Evolutionary conservation across 2,329 filamentous ascomycete genomes (phyloP).

Genomic region (Arthroderma sp.): DNA sequence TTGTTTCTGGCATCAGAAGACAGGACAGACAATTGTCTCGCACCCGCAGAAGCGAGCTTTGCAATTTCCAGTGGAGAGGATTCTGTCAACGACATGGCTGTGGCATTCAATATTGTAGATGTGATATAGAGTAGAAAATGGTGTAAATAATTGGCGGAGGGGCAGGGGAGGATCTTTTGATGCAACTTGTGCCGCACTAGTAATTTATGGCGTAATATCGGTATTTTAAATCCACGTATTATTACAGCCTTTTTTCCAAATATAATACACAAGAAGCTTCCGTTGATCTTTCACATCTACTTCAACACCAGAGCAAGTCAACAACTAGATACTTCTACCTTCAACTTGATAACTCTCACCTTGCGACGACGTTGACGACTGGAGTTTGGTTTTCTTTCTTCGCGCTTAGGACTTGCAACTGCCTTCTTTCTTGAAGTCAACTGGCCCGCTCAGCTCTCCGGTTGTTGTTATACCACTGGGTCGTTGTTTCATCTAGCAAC

Average conservation of each 20-base stretch:
- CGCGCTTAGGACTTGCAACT: neutral
- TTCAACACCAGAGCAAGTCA: neutral
- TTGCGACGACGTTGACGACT: constrained; percentile 3
- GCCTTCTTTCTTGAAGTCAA: neutral
- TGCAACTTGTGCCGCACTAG: neutral
- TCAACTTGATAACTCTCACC: neutral
- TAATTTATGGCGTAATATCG: neutral
- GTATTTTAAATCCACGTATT: neutral
- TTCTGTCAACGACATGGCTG: constrained; percentile 74
- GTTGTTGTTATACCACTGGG: neutral
- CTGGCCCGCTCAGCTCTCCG: neutral
- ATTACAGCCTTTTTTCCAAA: neutral
- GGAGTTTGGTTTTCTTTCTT: neutral
- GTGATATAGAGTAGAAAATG: neutral
- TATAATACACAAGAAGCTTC: neutral
- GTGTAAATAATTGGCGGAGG: neutral
- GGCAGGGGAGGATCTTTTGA: neutral
- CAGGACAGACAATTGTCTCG: constrained; percentile 70
- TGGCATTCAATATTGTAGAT: neutral
- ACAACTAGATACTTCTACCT: neutral
- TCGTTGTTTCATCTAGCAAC: neutral
- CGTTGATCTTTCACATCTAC: neutral
- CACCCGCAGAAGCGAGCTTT: constrained; percentile 64
- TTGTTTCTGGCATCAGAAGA: constrained; percentile 65
- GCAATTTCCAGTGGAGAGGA: constrained; percentile 69